phyloP scores from a whole-genome alignment of 495 filamentous ascomycete genomes.

The Neohortaea acidophila region DNA sequence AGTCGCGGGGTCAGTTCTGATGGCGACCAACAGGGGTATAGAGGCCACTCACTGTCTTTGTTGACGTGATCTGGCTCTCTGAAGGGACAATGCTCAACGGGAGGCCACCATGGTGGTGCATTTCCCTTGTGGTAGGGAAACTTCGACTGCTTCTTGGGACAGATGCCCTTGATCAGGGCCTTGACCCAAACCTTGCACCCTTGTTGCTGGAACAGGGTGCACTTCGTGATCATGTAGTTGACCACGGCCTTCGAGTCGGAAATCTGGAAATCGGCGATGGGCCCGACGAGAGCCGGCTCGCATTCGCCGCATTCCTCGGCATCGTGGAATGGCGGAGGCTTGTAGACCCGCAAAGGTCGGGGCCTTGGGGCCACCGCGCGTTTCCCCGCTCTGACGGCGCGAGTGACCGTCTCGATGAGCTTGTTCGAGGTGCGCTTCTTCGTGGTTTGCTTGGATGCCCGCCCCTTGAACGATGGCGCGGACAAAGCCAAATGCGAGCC shows the following conservation, averaged over 20 bases:
- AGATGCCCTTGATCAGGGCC: slow-evolving; percentile 66
- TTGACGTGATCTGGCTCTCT: slow-evolving; percentile 71
- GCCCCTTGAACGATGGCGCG: too few relatives aligned
- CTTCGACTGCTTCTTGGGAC: slow-evolving; percentile 71
- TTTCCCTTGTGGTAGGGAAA: slow-evolving; percentile 53
- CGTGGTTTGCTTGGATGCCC: too few relatives aligned
- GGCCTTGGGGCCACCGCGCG: too few relatives aligned
- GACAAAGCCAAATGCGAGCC: too few relatives aligned
- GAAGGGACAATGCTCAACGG: slow-evolving; percentile 40
- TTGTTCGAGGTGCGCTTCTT: too few relatives aligned
- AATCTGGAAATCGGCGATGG: slow-evolving; percentile 5
- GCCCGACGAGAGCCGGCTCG: neutral
- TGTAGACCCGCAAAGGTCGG: too few relatives aligned
- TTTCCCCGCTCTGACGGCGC: too few relatives aligned
- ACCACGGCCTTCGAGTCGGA: slow-evolving; percentile 11
- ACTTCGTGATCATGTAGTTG: slow-evolving; percentile 44
- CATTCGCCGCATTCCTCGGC: neutral
- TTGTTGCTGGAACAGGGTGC: slow-evolving; percentile 56
- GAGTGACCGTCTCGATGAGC: too few relatives aligned
- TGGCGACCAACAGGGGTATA: too few relatives aligned
- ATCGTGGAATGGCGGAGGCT: neutral
- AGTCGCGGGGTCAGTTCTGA: too few relatives aligned
- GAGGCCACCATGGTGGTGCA: slow-evolving; percentile 67
- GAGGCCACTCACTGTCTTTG: slow-evolving; percentile 49
- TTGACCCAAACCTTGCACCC: slow-evolving; percentile 62